Evolutionary conservation across 345 rosid genomes (phyloP), one percentile per base, ranked within the genome.

Genomic region (Syzygium grande): DNA sequence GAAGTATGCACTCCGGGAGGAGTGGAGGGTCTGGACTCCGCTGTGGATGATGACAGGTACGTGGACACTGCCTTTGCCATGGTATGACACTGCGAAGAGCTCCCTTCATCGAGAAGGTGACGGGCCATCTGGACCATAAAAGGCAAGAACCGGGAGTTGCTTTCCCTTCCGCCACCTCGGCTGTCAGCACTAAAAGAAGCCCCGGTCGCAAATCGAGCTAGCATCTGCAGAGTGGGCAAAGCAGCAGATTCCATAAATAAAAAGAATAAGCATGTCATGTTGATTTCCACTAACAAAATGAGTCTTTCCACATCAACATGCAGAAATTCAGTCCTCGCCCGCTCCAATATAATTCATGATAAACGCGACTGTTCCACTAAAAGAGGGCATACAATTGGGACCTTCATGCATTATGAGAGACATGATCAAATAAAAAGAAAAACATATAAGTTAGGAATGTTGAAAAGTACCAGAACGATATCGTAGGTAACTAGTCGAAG

Each of bases 121-220:
- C 93, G 91, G 52, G 94, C 99, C 98, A 96, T 96, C 91, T 96
- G 98, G 91, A 97, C 90, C 99, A 96, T 96, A 87, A 97, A 97
- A 23, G 99, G 98, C 87, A 97, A 91, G 90, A 98, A 98, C 52
- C 97, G 94, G 13, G 99, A 98, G 93, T 98, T 98, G 96, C 99
- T 96, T 91, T 98, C 99, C 90, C 95, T 93, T 90, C 99, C 99
- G 83, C 99, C 99, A 51, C 99, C 99, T 91, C 98, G 91, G 87
- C 97, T 10, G 56, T 98, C 99, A 30, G 91, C 93, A 84, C 95
- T 94, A 88, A 98, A 98, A 49, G 99, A 95, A 87, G 99, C 99
- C 59, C 99, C 99, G 5, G 99, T 98, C 27, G 99, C 99, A 90
- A 96, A 98, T 86, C 99, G 95, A 87, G 99, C 99, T 84, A 98